phyloP scores from a whole-genome alignment of 164 flowering plant genomes.

The Umbilicus rupestris region DNA sequence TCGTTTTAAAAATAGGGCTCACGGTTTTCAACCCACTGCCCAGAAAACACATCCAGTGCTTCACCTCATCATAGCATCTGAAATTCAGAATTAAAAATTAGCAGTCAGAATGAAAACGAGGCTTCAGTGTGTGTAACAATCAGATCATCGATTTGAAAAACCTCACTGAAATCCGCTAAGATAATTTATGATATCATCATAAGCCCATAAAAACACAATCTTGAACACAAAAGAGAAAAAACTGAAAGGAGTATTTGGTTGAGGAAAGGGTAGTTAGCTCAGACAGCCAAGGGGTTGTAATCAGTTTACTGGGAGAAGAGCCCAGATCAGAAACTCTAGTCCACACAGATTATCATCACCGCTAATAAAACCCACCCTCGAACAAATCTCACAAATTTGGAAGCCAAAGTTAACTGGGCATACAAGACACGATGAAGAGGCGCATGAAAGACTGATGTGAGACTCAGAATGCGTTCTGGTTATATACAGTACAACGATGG shows the following conservation, averaged over 20 bases:
- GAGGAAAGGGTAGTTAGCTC: conserved; percentile 21
- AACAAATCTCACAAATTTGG: too few species aligned
- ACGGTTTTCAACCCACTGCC: conserved; percentile 52
- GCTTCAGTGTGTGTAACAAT: conserved; percentile 80
- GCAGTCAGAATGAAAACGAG: not conserved
- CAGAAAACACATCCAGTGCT: conserved; percentile 24
- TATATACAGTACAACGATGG: too few species aligned
- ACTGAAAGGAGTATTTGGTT: not conserved
- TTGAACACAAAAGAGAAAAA: not conserved
- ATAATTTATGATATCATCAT: conserved; percentile 42
- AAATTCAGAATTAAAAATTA: not conserved
- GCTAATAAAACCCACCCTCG: not conserved
- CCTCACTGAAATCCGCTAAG: conserved; percentile 82
- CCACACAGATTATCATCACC: conserved; percentile 37
- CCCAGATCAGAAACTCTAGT: conserved; percentile 81
- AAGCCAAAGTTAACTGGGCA: too few species aligned
- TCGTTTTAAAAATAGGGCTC: conserved; percentile 39
- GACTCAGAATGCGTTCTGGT: too few species aligned
- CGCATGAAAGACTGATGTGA: too few species aligned
- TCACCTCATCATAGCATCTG: conserved; percentile 37
- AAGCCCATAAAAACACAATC: conserved; percentile 17
- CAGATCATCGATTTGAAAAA: conserved; percentile 43
- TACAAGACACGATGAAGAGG: too few species aligned
- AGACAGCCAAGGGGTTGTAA: conserved; percentile 84
- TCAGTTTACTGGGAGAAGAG: conserved; percentile 26